These are phyloP conservation scores for Eucalyptus cloeziana DNA, from an alignment of 345 rosid species.

Conservation along the genomic window DNA sequence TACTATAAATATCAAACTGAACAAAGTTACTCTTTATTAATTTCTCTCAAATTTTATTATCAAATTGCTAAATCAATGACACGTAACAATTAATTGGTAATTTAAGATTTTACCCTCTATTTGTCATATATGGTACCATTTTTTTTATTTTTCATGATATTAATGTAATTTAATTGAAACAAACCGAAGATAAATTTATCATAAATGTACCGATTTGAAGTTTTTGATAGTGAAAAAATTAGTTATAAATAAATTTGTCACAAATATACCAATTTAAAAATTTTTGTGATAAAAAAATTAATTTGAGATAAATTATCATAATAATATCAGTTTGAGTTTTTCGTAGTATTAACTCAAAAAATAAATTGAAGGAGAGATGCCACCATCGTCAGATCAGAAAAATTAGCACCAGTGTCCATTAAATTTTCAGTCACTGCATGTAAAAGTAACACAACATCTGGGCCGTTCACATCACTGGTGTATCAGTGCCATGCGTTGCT, in stretches of 20 bases:
- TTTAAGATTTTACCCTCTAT: fast-evolving
- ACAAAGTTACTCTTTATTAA: too few species aligned
- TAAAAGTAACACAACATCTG: background rate
- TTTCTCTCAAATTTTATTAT: fast-evolving
- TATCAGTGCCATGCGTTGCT: background rate
- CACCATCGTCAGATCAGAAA: fast-evolving
- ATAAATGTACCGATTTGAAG: fast-evolving
- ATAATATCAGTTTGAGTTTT: too few species aligned
- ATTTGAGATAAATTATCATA: fast-evolving
- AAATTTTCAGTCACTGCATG: background rate
- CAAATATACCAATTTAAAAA: fast-evolving
- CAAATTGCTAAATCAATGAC: fast-evolving
- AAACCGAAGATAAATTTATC: fast-evolving
- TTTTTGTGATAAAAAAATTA: too few species aligned
- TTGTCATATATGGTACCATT: fast-evolving
- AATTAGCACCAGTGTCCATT: background rate
- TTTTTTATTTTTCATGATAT: too few species aligned
- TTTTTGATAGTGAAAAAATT: fast-evolving
- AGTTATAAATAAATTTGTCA: fast-evolving
- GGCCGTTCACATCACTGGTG: background rate
- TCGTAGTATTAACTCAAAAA: fast-evolving
- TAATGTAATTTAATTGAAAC: fast-evolving
- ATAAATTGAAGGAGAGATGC: background rate
- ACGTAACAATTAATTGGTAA: fast-evolving
- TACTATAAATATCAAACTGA: too few species aligned